Evolutionary conservation across 2,329 filamentous ascomycete genomes (phyloP), one percentile per base, ranked within the genome.

Genomic region (Basipetospora chlamydospora): DNA sequence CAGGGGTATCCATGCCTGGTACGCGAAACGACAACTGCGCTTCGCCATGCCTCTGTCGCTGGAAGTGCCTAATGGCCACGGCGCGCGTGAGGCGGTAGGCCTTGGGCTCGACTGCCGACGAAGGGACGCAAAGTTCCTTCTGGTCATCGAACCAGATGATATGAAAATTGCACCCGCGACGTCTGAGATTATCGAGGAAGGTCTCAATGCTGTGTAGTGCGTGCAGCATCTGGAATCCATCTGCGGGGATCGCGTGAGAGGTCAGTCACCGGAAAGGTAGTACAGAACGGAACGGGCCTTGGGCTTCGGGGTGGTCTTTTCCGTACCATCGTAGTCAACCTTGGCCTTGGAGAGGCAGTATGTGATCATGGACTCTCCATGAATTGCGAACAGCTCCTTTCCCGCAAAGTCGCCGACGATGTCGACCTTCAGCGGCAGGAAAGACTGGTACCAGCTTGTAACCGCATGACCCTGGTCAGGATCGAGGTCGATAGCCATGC

Each of bases 351-450:
- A 56, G 33, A 85, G 69, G 46, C 70, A 77, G 40, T 80, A 58
- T 6, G 73, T 58, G 9, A 86, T 58, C n/a, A 86, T 53, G 0
- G 78, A 78, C 47, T 87, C 79, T 21, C 80, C 80, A 43, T 86
- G 77, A 21, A 86, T 67, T 16, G 79, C 59, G 49, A 85, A 86
- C 9, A 78, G 62, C 49, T 84, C 80, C 41, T 72, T 73, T 16
- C 81, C 80, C 3, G 77, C 78, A 54, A 81, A 86, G 49, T 86
- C 81, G 28, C 80, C 78, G 4, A 85, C 70, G 3, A 86, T 66
- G 45, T 83, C 77, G 20, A 81, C 63, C n/a, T 42, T 47, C 6
- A 50, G 48, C 3, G 55, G 48, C 11, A 33, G 43, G 15, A 43
- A 22, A 3, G 39, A 33, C 9, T 33, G 26, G 26, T 39, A 40